Percentiles rank a stretch among this genome's conserved stretches.
phyloP scores from a whole-genome alignment of 345 rosid species.

The Brassica rapa region DNA sequence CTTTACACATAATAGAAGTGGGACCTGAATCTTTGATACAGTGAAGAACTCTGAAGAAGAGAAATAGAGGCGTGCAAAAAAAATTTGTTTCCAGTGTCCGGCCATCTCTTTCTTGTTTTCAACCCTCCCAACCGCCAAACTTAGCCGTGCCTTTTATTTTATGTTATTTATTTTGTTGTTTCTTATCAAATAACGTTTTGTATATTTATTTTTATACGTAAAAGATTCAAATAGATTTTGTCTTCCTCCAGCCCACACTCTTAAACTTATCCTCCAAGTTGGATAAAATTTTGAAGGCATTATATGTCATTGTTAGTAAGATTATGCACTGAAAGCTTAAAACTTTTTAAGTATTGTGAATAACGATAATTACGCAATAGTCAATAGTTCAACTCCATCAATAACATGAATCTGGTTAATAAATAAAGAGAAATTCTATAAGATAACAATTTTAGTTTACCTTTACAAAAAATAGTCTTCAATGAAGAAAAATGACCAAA shows the following conservation, averaged over 20 bases:
- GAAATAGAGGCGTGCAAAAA: constrained; percentile 28
- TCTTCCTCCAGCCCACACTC: constrained; percentile 1
- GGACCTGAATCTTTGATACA: constrained; percentile 23
- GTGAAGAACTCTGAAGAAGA: background rate
- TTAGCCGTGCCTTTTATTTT: constrained; percentile 25
- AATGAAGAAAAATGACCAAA: too few relatives aligned
- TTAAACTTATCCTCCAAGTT: constrained; percentile 14
- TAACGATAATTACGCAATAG: background rate
- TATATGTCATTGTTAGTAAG: background rate
- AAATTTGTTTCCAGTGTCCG: constrained; percentile 23
- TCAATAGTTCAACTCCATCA: background rate
- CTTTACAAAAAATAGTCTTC: too few relatives aligned
- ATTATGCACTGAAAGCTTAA: background rate
- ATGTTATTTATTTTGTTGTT: background rate
- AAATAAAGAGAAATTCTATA: background rate
- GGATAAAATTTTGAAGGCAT: background rate
- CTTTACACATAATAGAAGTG: constrained; percentile 9
- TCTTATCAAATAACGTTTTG: background rate
- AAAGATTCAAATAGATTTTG: background rate
- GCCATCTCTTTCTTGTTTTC: constrained; percentile 31
- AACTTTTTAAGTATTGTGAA: background rate
- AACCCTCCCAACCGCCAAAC: constrained; percentile 42
- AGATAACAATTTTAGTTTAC: too few relatives aligned
- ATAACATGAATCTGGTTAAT: background rate
- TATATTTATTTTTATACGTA: background rate